Percentiles rank a stretch among this genome's conserved stretches.
These are phyloP conservation scores for Raffaelea albimanens DNA, from an alignment of 2,329 filamentous ascomycete species.

Conservation along the genomic window DNA sequence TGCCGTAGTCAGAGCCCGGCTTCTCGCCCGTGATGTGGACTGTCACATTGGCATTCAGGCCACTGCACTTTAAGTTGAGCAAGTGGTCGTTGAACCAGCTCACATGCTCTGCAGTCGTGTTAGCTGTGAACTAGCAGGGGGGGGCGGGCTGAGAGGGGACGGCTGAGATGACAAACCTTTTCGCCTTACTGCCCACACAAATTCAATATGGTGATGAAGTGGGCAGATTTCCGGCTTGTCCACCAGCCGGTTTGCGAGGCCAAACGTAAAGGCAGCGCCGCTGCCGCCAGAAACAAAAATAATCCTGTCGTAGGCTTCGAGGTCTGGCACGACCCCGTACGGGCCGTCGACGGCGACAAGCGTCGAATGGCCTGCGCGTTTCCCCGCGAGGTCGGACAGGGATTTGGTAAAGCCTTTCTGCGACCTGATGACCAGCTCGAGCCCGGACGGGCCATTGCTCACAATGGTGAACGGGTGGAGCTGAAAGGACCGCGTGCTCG, in stretches of 20 bases:
- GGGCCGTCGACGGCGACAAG: slow-evolving; percentile 10
- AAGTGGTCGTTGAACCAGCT: neutral
- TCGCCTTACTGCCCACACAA: slow-evolving; percentile 10
- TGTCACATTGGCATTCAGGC: neutral
- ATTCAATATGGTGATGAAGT: slow-evolving; percentile 8
- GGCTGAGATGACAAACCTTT: neutral
- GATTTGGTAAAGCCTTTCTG: slow-evolving; percentile 44
- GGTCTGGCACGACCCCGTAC: slow-evolving; percentile 8
- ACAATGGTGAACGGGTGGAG: slow-evolving; percentile 53
- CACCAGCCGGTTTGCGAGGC: slow-evolving; percentile 7
- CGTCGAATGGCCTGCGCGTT: neutral
- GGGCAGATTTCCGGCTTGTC: neutral
- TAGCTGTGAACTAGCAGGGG: neutral
- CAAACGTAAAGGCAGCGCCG: slow-evolving; percentile 11
- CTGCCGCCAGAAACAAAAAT: slow-evolving; percentile 11
- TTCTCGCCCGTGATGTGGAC: neutral
- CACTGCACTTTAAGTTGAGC: neutral
- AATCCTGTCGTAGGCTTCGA: slow-evolving; percentile 4
- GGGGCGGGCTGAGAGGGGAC: no score
- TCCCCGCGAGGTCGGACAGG: slow-evolving; percentile 34
- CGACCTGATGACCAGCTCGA: slow-evolving; percentile 44
- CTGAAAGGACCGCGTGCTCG: slow-evolving; percentile 38
- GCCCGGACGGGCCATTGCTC: slow-evolving; percentile 25
- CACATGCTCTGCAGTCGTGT: neutral
- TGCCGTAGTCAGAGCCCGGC: neutral